A percentile compares a stretch with the other conserved stretches of the same genome.
phyloP scores from a whole-genome alignment of 1,139 yeast species.

The Lodderomyces margitis region DNA sequence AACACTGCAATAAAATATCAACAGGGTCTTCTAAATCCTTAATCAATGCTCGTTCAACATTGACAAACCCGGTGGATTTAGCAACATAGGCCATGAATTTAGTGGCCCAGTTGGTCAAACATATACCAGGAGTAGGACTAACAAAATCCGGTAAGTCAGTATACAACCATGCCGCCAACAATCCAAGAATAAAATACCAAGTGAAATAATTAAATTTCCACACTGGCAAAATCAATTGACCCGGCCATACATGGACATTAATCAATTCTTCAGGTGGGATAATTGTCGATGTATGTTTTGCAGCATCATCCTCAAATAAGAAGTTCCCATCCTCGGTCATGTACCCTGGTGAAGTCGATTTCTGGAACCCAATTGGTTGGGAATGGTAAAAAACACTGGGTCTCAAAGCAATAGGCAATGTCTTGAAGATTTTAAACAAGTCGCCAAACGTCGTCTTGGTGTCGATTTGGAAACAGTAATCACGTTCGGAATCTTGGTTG shows the following conservation, averaged over 20 bases:
- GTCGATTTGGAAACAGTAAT: constrained; percentile 79
- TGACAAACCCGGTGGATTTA: constrained; percentile 29
- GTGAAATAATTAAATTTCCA: constrained; percentile 64
- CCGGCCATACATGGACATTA: constrained; percentile 75
- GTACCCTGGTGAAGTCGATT: constrained; percentile 79
- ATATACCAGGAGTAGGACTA: constrained; percentile 90
- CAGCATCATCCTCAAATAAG: constrained; percentile 61
- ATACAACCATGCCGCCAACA: constrained; percentile 74
- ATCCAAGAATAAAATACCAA: constrained; percentile 41
- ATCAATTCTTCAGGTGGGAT: constrained; percentile 43
- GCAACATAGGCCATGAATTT: constrained; percentile 35
- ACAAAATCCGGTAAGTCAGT: constrained; percentile 87
- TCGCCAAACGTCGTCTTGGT: constrained; percentile 56
- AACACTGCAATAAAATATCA: constrained; percentile 53
- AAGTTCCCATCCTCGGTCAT: constrained; percentile 82
- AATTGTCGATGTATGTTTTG: constrained; percentile 43
- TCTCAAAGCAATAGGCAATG: constrained; percentile 71
- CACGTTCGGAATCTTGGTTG: constrained; percentile 81
- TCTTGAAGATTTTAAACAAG: constrained; percentile 58
- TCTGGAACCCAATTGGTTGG: constrained; percentile 62
- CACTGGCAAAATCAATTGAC: constrained; percentile 79
- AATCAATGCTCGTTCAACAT: constrained; percentile 44
- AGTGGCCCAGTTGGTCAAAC: constrained; percentile 67
- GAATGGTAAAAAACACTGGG: constrained; percentile 73
- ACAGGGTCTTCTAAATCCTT: constrained; percentile 45